Conservation (phyloP, 2,329 filamentous ascomycete species). For the Aspergillus sclerotialis region DNA sequence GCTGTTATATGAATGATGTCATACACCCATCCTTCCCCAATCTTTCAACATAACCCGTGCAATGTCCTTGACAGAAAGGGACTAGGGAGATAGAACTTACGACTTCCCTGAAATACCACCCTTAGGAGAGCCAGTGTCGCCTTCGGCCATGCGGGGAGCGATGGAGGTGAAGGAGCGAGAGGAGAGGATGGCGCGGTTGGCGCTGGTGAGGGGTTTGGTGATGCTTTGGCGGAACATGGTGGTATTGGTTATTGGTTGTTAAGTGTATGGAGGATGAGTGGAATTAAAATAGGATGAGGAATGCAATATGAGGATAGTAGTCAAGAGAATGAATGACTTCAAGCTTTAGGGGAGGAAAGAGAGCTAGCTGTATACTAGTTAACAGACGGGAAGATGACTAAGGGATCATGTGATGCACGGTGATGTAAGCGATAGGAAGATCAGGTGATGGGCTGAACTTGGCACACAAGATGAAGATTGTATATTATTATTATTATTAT, state of each 20-base stretch:
- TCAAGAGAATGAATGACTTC: neutral
- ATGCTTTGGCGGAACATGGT: slow-evolving; percentile 64
- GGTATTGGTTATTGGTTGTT: slow-evolving; percentile 7
- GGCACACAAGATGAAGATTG: too few relatives aligned
- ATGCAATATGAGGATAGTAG: too few relatives aligned
- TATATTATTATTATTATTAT: too few relatives aligned
- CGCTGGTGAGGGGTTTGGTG: slow-evolving; percentile 50
- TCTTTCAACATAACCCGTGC: neutral
- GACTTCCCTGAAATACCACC: slow-evolving; percentile 32
- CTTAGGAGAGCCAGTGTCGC: slow-evolving; percentile 56
- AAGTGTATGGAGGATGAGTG: neutral
- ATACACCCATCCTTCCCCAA: too few relatives aligned
- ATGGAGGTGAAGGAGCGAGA: slow-evolving; percentile 58
- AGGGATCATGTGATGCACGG: neutral
- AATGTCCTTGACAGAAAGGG: too few relatives aligned
- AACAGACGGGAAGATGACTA: slow-evolving; percentile 3
- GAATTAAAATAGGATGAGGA: neutral
- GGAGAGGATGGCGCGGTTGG: slow-evolving; percentile 42
- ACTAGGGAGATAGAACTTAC: slow-evolving; percentile 25
- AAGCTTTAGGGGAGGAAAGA: neutral
- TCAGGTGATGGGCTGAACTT: too few relatives aligned
- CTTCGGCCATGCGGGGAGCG: slow-evolving; percentile 57
- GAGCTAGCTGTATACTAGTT: neutral
- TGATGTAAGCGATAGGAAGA: too few relatives aligned
- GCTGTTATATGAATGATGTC: neutral